Base-by-base conservation (phyloP, 176 grass and related monocot genomes). In the Triticum turgidum region DNA sequence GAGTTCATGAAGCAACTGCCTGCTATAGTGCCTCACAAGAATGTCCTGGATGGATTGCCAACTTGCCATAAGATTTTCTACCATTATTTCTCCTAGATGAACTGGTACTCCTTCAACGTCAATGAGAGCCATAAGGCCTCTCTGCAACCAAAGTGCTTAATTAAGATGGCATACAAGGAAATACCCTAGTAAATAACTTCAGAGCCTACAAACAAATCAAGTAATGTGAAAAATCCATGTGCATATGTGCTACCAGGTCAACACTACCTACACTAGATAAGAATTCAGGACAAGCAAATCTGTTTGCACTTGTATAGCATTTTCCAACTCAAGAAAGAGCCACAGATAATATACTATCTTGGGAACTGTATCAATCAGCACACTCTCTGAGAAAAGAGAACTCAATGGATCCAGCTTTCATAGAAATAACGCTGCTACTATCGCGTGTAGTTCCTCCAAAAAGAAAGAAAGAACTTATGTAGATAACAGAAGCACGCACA, bases 81-180 rank as follows among this genome's bases (percentile, higher is more conserved):
- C 82, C 75, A 80, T 89, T 88, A 98, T 85, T 89, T 94, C 93
- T 85, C 88, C 88, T 79, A 96, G 90, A 80, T 98, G 82, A 82
- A 98, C 92, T 47, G 90, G 93, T 77, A 98, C 93, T 86, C 84
- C 93, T 95, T 98, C 96, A 58, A 98, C 93, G 87, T 98, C 96
- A 82, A 98, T 89, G 82, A 98, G 93, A 73, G 96, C 96, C 93
- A 98, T 98, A 52, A 98, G 80, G 65, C 96, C 90, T 89, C 96
- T 98, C 96, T 98, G 91, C 80, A 89, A 92, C 51, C 34, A 92
- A 95, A 88, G 34, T 69, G 25, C 32, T 18, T 61, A 30, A 74
- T 56, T 71, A 11, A 85, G 63, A 83, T 37, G 49, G 63, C 49
- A 65, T 76, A 87, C 80, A 38, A 58, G 18, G 15, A 69, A 80